Percentiles rank a stretch among this genome's conserved stretches.
phyloP scores from a whole-genome alignment of 257 asterid genomes.

The Jacaranda mimosifolia region DNA sequence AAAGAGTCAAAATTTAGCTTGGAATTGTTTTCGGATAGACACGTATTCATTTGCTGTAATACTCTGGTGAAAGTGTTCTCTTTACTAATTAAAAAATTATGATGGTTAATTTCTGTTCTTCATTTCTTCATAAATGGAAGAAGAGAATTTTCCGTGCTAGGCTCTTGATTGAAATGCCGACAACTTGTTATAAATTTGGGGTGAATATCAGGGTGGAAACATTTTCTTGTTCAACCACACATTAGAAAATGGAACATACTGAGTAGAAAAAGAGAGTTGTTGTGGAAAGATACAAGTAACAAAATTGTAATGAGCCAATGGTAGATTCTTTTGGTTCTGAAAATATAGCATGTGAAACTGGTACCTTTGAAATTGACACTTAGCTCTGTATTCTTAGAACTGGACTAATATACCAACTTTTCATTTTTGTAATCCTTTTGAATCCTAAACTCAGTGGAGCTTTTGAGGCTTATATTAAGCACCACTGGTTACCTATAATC shows the following conservation, averaged over 20 bases:
- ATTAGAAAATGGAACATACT: not conserved
- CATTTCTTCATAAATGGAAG: not conserved
- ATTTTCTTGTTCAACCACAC: not conserved
- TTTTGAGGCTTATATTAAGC: not conserved
- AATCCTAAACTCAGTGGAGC: not conserved
- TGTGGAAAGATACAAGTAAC: not conserved
- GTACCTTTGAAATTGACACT: not conserved
- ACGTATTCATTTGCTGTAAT: not conserved
- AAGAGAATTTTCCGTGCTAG: not conserved
- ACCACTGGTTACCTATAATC: not conserved
- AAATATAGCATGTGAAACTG: not conserved
- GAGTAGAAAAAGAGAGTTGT: conserved; percentile 2
- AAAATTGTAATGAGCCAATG: not conserved
- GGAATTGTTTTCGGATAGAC: not conserved
- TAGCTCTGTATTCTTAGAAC: not conserved
- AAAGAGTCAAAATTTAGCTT: not conserved
- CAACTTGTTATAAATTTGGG: conserved; percentile 1
- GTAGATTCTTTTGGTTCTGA: not conserved
- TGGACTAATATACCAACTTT: not conserved
- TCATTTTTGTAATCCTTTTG: conserved; percentile 13
- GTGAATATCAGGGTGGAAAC: not conserved
- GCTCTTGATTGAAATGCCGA: conserved; percentile 7
- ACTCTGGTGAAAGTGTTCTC: not conserved
- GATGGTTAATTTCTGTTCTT: not conserved
- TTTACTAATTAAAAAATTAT: not conserved